A percentile compares a stretch with the other conserved stretches of the same genome.
phyloP scores from a whole-genome alignment of 768 basidiomycete species.

The Russula virescens region DNA sequence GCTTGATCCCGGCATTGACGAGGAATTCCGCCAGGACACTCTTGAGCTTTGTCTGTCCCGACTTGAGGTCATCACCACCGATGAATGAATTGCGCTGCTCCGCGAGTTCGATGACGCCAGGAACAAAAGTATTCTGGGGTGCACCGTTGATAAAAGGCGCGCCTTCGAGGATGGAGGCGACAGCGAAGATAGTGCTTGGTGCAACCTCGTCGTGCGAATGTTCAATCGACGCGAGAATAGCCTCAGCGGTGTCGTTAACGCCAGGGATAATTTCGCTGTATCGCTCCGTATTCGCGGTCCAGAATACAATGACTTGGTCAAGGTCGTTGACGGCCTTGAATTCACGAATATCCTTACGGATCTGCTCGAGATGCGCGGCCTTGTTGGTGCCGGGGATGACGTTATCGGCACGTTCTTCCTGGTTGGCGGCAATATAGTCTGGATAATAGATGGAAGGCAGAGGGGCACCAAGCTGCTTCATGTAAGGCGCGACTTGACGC shows the following conservation, averaged over 20 bases:
- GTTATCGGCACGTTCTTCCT: constrained; percentile 94
- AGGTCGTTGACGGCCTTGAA: constrained; percentile 83
- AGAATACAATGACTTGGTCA: constrained; percentile 90
- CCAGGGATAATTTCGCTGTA: constrained; percentile 93
- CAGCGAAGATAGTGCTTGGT: constrained; percentile 92
- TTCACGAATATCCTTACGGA: constrained; percentile 87
- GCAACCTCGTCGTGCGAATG: constrained; percentile 89
- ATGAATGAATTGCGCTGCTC: constrained; percentile 89
- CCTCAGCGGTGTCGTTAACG: constrained; percentile 91
- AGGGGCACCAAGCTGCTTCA: constrained; percentile 74
- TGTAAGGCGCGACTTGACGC: constrained; percentile 84
- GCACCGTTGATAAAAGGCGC: constrained; percentile 96
- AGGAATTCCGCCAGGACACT: constrained; percentile 96
- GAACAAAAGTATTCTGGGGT: constrained; percentile 98
- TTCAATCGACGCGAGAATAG: constrained; percentile 77
- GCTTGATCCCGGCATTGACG: constrained; percentile 98
- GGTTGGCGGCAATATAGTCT: constrained; percentile 97
- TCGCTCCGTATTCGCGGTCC: constrained; percentile 99
- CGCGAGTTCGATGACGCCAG: constrained; percentile 88
- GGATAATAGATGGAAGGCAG: constrained; percentile 96
- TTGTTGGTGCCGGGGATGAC: constrained; percentile 82
- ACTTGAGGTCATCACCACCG: constrained; percentile 97
- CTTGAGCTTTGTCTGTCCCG: constrained; percentile 97
- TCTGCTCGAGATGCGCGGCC: constrained; percentile 83
- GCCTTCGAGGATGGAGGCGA: constrained; percentile 92